Evolutionary conservation across 1,139 yeast species (phyloP).

Genomic region (Candida mesenterica): DNA sequence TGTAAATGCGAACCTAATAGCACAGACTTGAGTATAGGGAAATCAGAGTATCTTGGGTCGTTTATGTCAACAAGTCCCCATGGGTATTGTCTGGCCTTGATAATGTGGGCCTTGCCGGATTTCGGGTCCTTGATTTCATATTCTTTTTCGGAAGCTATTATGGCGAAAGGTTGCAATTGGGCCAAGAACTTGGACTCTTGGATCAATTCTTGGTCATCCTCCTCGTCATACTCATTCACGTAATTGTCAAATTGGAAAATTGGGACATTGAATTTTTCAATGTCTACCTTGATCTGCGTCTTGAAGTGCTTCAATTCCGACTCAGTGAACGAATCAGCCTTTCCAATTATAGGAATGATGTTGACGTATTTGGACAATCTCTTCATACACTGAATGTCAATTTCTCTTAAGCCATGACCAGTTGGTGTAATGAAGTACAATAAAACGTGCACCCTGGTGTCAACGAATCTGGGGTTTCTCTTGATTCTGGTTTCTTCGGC

Average conservation of each 20-base stretch:
- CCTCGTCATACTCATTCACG: slow-evolving; percentile 43
- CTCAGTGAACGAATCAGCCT: slow-evolving; percentile 83
- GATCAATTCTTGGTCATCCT: slow-evolving; percentile 69
- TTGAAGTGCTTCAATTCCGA: slow-evolving; percentile 65
- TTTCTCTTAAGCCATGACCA: slow-evolving; percentile 74
- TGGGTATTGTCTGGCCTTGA: slow-evolving; percentile 85
- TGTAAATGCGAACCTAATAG: slow-evolving; percentile 88
- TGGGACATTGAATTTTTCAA: slow-evolving; percentile 75
- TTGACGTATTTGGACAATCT: slow-evolving; percentile 78
- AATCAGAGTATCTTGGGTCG: slow-evolving; percentile 81
- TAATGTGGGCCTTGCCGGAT: slow-evolving; percentile 51
- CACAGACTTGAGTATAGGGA: slow-evolving; percentile 77
- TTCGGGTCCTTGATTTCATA: slow-evolving; percentile 50
- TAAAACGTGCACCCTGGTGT: slow-evolving; percentile 72
- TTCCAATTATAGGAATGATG: slow-evolving; percentile 82
- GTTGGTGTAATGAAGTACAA: slow-evolving; percentile 72
- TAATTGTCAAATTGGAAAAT: slow-evolving; percentile 68
- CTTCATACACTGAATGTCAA: slow-evolving; percentile 76
- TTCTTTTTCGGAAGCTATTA: slow-evolving; percentile 67
- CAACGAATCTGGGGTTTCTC: slow-evolving; percentile 80
- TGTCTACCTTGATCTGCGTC: slow-evolving; percentile 61
- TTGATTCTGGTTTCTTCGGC: slow-evolving; percentile 89
- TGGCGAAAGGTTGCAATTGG: slow-evolving; percentile 79
- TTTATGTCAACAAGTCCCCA: slow-evolving; percentile 91
- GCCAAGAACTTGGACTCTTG: slow-evolving; percentile 80